A percentile compares a stretch with the other conserved stretches of the same genome.
Conservation (phyloP, 495 filamentous ascomycete genomes). For the Penicillium canariense region DNA sequence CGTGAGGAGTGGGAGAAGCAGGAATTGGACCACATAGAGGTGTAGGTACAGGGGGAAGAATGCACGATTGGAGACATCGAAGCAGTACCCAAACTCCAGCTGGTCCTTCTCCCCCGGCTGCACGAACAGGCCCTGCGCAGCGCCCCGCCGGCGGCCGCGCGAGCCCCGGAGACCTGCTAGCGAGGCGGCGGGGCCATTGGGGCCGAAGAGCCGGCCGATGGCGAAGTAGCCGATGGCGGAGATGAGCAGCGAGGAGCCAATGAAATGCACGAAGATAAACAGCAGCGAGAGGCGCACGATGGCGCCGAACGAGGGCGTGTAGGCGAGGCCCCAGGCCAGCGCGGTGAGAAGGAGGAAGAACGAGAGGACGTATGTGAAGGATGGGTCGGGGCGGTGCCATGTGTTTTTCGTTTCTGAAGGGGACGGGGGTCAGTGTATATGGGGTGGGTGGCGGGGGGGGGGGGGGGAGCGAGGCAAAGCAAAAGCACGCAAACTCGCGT, state of each 20-base stretch:
- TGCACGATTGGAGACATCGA: slow-evolving; percentile 71
- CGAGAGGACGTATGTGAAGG: slow-evolving; percentile 74
- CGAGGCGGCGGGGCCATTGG: slow-evolving; percentile 44
- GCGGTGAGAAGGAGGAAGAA: slow-evolving; percentile 72
- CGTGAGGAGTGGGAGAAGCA: slow-evolving; percentile 61
- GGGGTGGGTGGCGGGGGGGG: not conserved
- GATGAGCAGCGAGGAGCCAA: slow-evolving; percentile 57
- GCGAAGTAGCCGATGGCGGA: slow-evolving; percentile 64
- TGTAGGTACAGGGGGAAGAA: slow-evolving; percentile 75
- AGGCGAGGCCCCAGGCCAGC: slow-evolving; percentile 71
- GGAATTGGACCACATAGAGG: slow-evolving; percentile 70
- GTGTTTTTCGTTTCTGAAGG: slow-evolving; percentile 70
- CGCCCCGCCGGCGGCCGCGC: slow-evolving; percentile 47
- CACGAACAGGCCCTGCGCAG: slow-evolving; percentile 56
- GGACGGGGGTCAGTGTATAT: not conserved
- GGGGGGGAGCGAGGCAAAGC: not conserved
- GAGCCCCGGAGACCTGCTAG: slow-evolving; percentile 42
- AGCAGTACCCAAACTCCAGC: slow-evolving; percentile 77
- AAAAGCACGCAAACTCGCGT: too few relatives aligned
- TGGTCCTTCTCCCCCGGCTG: slow-evolving; percentile 55
- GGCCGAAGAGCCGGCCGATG: slow-evolving; percentile 61
- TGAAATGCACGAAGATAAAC: slow-evolving; percentile 68
- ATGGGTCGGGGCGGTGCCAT: slow-evolving; percentile 73
- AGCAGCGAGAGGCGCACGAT: slow-evolving; percentile 60
- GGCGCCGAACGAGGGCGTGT: slow-evolving; percentile 53